Evolutionary conservation across 2,329 filamentous ascomycete species (phyloP).

Genomic region (Neurospora sp.): DNA sequence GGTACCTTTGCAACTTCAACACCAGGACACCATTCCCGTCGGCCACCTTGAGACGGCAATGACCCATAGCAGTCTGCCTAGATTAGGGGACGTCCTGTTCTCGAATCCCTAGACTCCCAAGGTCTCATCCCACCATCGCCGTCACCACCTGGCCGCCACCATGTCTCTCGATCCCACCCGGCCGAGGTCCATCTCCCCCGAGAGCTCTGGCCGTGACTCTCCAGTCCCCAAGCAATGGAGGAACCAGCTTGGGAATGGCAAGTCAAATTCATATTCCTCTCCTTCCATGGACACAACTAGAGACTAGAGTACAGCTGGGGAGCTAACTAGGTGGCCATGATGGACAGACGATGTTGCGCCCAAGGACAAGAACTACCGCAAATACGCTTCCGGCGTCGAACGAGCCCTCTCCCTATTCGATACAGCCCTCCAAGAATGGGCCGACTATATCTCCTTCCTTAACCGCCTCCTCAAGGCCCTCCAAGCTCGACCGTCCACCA

Average conservation of each 20-base stretch:
- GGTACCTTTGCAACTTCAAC: background rate
- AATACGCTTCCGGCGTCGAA: constrained; percentile 84
- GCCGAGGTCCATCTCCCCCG: constrained; percentile 56
- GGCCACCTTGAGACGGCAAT: constrained; percentile 13
- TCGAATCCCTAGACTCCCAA: background rate
- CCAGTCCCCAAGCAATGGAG: constrained; percentile 68
- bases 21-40: background rate
- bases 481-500: constrained; percentile 69
- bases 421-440: constrained; percentile 93
- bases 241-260: constrained; percentile 69
- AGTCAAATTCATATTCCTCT: constrained; percentile 20
- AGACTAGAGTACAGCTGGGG: background rate
- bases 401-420: constrained; percentile 85
- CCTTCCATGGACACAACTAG: background rate
- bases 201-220: constrained; percentile 74
- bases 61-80: constrained; percentile 8
- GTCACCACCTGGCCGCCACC: constrained; percentile 15
- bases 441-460: constrained; percentile 96
- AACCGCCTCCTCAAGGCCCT: constrained; percentile 86
- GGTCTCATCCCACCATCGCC: constrained; percentile 2
- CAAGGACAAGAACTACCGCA: constrained; percentile 65
- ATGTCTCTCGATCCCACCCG: constrained; percentile 58
- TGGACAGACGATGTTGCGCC: constrained; percentile 42
- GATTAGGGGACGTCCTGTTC: constrained; percentile 13
- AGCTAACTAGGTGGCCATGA: constrained; percentile 10